Conservation (phyloP, 352 stramenopile genomes). For the Phytophthora aleatoria region DNA sequence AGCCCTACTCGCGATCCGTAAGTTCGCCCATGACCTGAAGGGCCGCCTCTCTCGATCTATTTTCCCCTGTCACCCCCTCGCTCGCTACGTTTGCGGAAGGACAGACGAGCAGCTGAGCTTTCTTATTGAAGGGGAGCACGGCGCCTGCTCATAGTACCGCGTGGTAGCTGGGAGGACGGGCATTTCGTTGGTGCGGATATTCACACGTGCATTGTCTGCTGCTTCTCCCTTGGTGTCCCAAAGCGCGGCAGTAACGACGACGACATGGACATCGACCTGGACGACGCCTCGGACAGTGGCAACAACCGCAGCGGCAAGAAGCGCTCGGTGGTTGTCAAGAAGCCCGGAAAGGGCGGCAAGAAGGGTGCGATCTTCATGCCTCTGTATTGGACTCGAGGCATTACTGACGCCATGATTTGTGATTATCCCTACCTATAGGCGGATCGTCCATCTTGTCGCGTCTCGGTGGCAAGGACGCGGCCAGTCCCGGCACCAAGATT, state of each 20-base stretch:
- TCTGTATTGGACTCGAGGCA: neutral
- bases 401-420: conserved; percentile 20
- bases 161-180: conserved; percentile 20
- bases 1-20: conserved; percentile 79
- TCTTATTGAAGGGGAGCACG: conserved; percentile 19
- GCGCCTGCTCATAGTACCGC: conserved; percentile 14
- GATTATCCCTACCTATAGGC: conserved; percentile 15
- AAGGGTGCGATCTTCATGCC: conserved; percentile 47
- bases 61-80: conserved; percentile 12
- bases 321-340: conserved; percentile 62
- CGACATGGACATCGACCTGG: conserved; percentile 70
- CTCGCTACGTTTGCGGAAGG: conserved; percentile 11
- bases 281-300: conserved; percentile 37
- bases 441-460: conserved; percentile 68
- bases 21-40: conserved; percentile 42
- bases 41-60: conserved; percentile 29
- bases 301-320: conserved; percentile 46
- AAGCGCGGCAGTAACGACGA: conserved; percentile 49
- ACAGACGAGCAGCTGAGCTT: conserved; percentile 5
- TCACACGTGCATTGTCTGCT: conserved; percentile 36
- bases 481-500: conserved; percentile 65
- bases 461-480: conserved; percentile 55
- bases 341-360: conserved; percentile 51
- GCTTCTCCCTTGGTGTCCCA: conserved; percentile 37
- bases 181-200: conserved; percentile 35